These are phyloP conservation scores for Melampsora occidentalis DNA, from an alignment of 1,284 basidiomycete genomes.

Conservation along the genomic window DNA sequence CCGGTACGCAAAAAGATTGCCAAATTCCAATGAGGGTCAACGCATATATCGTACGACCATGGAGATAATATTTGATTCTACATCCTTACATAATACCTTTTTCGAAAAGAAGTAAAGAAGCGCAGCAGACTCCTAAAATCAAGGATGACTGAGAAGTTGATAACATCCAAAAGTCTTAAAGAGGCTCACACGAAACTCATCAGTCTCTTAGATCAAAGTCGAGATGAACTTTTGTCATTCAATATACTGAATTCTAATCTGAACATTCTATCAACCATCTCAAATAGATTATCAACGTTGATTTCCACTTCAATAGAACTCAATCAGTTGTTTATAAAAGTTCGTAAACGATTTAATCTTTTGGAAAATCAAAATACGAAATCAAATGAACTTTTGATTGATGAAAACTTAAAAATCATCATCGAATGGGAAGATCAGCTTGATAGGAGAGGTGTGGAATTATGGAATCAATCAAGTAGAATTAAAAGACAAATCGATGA, in stretches of 20 bases:
- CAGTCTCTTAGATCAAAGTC: background rate
- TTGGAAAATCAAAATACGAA: background rate
- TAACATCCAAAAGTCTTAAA: background rate
- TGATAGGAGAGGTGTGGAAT: conserved; percentile 32
- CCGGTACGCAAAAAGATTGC: no score
- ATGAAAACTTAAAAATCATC: background rate
- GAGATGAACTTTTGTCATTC: background rate
- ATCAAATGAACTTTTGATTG: background rate
- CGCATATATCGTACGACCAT: no score
- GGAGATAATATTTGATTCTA: no score
- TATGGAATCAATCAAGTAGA: conserved; percentile 39
- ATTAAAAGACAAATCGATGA: conserved; percentile 2
- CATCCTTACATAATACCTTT: no score
- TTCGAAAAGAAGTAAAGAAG: no score
- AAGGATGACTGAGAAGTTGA: background rate
- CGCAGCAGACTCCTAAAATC: no score
- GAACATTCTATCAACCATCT: background rate
- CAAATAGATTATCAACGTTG: background rate
- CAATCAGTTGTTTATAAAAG: background rate
- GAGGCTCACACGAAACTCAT: background rate
- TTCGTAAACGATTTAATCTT: background rate
- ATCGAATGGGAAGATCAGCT: conserved; percentile 36
- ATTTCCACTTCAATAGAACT: background rate
- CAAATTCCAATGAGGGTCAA: no score
- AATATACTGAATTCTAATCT: background rate